Conservation (phyloP, 78 protist species). For the Dictyostelium purpureum region DNA sequence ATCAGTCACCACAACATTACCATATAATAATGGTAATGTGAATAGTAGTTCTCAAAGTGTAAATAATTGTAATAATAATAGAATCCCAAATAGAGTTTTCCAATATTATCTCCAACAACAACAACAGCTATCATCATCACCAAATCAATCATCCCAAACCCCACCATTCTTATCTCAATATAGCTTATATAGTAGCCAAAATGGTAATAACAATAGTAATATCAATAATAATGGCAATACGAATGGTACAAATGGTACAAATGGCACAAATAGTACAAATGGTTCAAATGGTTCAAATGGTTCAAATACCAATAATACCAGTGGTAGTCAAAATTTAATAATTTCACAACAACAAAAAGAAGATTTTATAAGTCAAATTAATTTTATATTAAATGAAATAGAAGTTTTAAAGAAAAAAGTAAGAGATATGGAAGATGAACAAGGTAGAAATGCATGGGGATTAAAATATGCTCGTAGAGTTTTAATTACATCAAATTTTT, state of each 20-base stretch:
- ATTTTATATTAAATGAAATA: conserved; percentile 9
- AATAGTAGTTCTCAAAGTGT: no score
- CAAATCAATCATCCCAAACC: not conserved
- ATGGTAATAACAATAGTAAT: not conserved
- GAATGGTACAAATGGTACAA: not conserved
- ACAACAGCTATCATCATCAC: conserved; percentile 1
- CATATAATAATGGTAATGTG: not conserved
- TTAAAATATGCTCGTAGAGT: conserved; percentile 56
- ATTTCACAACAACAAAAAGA: conserved; percentile 22
- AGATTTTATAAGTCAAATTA: conserved; percentile 15
- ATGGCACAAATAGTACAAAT: not conserved
- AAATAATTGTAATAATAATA: not conserved
- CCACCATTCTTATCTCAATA: not conserved
- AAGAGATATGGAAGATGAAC: conserved; percentile 38
- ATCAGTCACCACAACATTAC: not conserved
- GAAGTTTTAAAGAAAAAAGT: conserved; percentile 39
- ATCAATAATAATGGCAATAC: not conserved
- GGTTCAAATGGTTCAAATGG: not conserved
- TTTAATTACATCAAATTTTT: conserved; percentile 15
- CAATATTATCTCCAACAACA: conserved; percentile 17
- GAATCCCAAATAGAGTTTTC: not conserved
- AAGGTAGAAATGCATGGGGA: conserved; percentile 51
- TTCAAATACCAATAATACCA: not conserved
- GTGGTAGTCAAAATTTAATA: not conserved
- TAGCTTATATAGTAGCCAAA: not conserved